These are phyloP conservation scores for Fibroporia radiculosa DNA, from an alignment of 768 basidiomycete genomes.

Conservation along the genomic window DNA sequence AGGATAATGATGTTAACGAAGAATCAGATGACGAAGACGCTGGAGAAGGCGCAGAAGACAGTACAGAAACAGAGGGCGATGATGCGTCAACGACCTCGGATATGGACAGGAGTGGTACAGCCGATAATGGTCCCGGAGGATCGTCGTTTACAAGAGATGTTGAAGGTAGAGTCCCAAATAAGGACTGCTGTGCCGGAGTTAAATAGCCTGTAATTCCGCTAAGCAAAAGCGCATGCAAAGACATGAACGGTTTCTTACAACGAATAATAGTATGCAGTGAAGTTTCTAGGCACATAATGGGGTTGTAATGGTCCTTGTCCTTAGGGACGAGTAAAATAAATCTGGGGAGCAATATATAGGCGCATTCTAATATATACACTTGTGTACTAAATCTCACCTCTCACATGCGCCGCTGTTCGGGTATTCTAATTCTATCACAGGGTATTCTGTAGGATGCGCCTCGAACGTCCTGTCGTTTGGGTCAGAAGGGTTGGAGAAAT, in stretches of 20 bases:
- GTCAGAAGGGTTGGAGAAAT: constrained; percentile 63
- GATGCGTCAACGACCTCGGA: not conserved
- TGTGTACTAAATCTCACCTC: constrained; percentile 36
- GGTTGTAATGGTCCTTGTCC: constrained; percentile 84
- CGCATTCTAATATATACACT: too few species aligned
- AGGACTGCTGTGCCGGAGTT: constrained; percentile 51
- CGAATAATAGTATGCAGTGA: constrained; percentile 67
- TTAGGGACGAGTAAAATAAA: constrained; percentile 74
- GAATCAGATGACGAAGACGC: constrained; percentile 25
- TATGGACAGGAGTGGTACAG: not conserved
- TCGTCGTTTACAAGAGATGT: constrained; percentile 21
- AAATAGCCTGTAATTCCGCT: constrained; percentile 45
- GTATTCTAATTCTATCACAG: constrained; percentile 70
- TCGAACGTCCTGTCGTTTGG: constrained; percentile 57
- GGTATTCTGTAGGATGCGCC: constrained; percentile 48
- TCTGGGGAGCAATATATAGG: constrained; percentile 33
- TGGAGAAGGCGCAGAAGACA: constrained; percentile 8
- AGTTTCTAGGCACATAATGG: constrained; percentile 71
- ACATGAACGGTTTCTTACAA: constrained; percentile 33
- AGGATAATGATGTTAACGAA: constrained; percentile 32
- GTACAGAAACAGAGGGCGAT: constrained; percentile 7
- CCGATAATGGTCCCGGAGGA: not conserved
- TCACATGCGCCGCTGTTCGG: constrained; percentile 66
- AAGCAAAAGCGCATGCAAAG: not conserved
- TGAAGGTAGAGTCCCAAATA: constrained; percentile 62